Evolutionary conservation across 129 eudicot genomes (phyloP), one percentile per base, ranked within the genome.

Genomic region (Rutidosis leptorrhynchoides): DNA sequence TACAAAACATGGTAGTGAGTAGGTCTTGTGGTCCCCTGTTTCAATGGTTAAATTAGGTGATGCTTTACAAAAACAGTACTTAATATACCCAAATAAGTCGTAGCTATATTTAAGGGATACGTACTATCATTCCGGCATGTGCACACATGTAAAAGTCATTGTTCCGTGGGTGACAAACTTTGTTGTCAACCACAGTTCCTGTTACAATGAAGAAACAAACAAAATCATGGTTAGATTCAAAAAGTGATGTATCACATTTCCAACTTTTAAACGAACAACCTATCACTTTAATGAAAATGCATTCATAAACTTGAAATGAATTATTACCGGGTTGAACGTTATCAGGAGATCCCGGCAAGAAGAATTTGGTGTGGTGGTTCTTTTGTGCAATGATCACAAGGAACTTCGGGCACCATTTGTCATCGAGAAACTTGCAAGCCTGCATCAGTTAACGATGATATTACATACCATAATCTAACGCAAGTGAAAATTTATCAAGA

Each of bases 341-440:
- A n/a, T 88, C 96, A 1, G 88, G 85, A 57, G 84, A 77, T 7
- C 75, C 77, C 0, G 85, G 70, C 67, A 49, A 84, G 83, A 91
- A 85, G 67, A 91, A 87, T 55, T 88, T 92, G 3, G 98, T 92
- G 78, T 92, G 98, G 27, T 92, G 98, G 35, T 83, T 83, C 33
- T 86, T 92, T 70, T 88, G 95, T 5, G 98, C 96, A 73, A 92
- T 77, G 6, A 88, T 84, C 26, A 92, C 69, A 15, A 71, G 73
- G 45, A 92, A 85, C 79, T 92, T 85, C 0, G 98, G 98, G 22
- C 45, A 29, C 98, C 98, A 92, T 1, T 69, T 80, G 54, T 85
- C 88, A 60, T 83, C 86, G 0, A 87, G 77, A 30, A 85, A 76
- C 62, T 79, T 87, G 69, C 92, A 81, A n/a, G 88, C 91, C 95